Evolutionary conservation across 2,329 filamentous ascomycete species (phyloP).

Genomic region (Endothia cerciana): DNA sequence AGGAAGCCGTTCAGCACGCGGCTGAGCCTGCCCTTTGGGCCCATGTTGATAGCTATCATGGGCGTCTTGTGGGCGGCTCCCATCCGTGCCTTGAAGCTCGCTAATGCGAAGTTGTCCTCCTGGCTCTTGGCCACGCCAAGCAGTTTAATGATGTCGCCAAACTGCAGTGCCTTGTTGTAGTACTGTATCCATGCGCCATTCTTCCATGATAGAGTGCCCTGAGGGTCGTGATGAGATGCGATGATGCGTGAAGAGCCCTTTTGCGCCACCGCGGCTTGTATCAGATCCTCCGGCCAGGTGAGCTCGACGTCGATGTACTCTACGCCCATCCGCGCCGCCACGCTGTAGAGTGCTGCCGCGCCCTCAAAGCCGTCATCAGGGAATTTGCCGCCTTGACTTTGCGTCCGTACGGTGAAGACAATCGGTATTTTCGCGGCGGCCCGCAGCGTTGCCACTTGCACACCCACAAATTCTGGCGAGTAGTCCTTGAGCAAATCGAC

Average conservation of each 20-base stretch:
- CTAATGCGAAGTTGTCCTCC: constrained; percentile 85
- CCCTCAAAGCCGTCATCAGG: constrained; percentile 75
- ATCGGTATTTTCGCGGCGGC: constrained; percentile 75
- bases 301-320: constrained; percentile 96
- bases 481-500: constrained; percentile 85
- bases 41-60: constrained; percentile 96
- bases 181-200: constrained; percentile 90
- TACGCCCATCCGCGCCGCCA: constrained; percentile 80
- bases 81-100: constrained; percentile 80
- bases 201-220: constrained; percentile 79
- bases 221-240: constrained; percentile 91
- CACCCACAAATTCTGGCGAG: constrained; percentile 74
- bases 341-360: constrained; percentile 73
- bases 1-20: constrained; percentile 90
- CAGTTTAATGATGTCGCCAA: constrained; percentile 93
- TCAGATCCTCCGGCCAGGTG: constrained; percentile 76
- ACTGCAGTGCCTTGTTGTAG: constrained; percentile 88
- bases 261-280: constrained; percentile 67
- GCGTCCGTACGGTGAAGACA: constrained; percentile 89
- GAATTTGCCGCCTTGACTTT: constrained; percentile 85
- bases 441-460: constrained; percentile 80
- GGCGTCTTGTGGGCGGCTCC: constrained; percentile 74
- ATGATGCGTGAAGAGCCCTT: constrained; percentile 83
- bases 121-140: constrained; percentile 77
- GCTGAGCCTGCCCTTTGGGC: constrained; percentile 81